A percentile compares a stretch with the other conserved stretches of the same genome.
These are phyloP conservation scores for Reticulascus tulasneorum DNA, from an alignment of 2,329 filamentous ascomycete species.

Conservation along the genomic window DNA sequence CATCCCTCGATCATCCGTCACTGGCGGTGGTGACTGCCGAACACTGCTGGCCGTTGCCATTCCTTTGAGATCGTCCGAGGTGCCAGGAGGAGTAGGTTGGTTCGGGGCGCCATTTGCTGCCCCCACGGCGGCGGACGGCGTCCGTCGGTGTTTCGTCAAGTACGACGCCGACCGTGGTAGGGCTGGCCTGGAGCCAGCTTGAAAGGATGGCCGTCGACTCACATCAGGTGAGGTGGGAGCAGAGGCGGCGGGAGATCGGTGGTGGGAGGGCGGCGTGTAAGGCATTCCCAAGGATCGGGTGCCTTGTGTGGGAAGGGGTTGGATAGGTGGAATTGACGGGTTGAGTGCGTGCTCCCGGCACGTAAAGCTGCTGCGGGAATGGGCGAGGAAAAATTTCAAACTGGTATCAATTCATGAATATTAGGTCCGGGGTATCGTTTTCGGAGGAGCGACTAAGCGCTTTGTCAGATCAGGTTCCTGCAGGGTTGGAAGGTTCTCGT, in stretches of 20 bases:
- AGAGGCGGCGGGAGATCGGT: conserved; percentile 57
- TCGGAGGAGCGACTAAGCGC: conserved; percentile 4
- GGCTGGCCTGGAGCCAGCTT: conserved; percentile 44
- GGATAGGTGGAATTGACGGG: neutral
- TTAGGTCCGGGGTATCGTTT: conserved; percentile 1
- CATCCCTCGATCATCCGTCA: conserved; percentile 68
- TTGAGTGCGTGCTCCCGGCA: conserved; percentile 9
- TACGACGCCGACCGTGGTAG: conserved; percentile 65
- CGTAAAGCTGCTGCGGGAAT: conserved; percentile 1
- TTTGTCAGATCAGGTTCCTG: conserved; percentile 9
- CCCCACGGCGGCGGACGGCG: conserved; percentile 39
- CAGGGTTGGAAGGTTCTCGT: conserved; percentile 4
- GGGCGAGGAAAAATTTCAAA: conserved; percentile 7
- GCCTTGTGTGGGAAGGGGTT: neutral
- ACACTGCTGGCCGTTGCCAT: conserved; percentile 56
- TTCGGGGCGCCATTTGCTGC: conserved; percentile 24
- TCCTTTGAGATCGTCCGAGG: conserved; percentile 45
- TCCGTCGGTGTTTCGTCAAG: conserved; percentile 59
- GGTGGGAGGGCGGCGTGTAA: conserved; percentile 75
- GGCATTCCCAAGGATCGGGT: conserved; percentile 59
- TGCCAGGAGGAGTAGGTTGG: conserved; percentile 45
- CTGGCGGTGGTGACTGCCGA: conserved; percentile 78
- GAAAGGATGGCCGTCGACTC: conserved; percentile 57
- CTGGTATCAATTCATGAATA: conserved; percentile 15
- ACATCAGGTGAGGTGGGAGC: conserved; percentile 50